phyloP scores from a whole-genome alignment of 495 filamentous ascomycete genomes.

The Rusavskia elegans region DNA sequence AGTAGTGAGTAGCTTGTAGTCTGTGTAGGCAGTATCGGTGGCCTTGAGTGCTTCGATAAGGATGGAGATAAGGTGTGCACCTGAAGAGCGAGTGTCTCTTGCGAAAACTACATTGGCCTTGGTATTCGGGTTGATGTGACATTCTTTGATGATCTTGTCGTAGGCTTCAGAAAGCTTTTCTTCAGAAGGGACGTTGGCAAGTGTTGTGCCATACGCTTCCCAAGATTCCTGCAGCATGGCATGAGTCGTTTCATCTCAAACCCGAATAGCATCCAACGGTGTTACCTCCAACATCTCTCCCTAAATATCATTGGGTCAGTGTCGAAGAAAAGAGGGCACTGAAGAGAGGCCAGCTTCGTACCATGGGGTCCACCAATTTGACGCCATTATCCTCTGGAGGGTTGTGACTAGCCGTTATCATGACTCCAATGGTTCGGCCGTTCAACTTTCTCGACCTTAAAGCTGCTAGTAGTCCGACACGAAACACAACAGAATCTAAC shows the following conservation, averaged over 20 bases:
- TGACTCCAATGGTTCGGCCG: constrained; percentile 85
- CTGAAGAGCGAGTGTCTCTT: constrained; percentile 84
- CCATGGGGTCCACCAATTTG: constrained; percentile 94
- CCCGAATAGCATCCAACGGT: not conserved
- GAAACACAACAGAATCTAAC: constrained; percentile 81
- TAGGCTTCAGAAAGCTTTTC: constrained; percentile 61
- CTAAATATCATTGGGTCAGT: constrained; percentile 19
- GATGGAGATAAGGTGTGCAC: constrained; percentile 61
- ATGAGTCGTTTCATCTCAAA: constrained; percentile 7
- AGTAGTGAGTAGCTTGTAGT: constrained; percentile 81
- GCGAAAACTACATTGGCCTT: constrained; percentile 75
- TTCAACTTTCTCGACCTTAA: constrained; percentile 81
- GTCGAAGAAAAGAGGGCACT: not conserved
- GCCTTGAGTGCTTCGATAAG: constrained; percentile 64
- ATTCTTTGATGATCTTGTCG: constrained; percentile 48
- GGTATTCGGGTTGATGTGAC: constrained; percentile 55
- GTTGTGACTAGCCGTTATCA: constrained; percentile 99
- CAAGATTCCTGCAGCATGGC: constrained; percentile 43
- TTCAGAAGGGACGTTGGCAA: constrained; percentile 70
- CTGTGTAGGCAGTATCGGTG: constrained; percentile 52
- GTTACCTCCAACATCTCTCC: constrained; percentile 88
- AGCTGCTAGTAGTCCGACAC: constrained; percentile 75
- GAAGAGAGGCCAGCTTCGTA: constrained; percentile 17
- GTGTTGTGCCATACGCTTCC: constrained; percentile 72
- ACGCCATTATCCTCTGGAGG: constrained; percentile 93